These are phyloP conservation scores for Sicyos edulis DNA, from an alignment of 306 rosid species.

Conservation along the genomic window DNA sequence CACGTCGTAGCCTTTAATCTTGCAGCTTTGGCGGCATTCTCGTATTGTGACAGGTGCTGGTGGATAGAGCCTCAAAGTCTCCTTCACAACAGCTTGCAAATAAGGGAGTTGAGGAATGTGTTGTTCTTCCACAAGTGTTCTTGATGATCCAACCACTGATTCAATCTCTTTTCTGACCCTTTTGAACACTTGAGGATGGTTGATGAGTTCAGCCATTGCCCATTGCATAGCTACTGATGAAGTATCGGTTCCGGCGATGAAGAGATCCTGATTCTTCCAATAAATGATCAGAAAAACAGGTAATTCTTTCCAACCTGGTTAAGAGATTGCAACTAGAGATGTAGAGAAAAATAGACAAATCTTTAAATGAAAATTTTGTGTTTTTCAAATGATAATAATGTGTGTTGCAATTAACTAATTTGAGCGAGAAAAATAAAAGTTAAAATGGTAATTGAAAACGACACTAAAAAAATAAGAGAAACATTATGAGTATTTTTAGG, in stretches of 20 bases:
- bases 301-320: too few species aligned
- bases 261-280: constrained; percentile 34
- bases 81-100: constrained; percentile 46
- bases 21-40: constrained; percentile 31
- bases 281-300: not conserved
- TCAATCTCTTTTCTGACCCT: constrained; percentile 40
- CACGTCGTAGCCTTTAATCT: constrained; percentile 29
- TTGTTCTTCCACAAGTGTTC: constrained; percentile 37
- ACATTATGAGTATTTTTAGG: too few species aligned
- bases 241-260: constrained; percentile 59
- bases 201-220: constrained; percentile 51
- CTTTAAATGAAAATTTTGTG: too few species aligned
- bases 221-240: constrained; percentile 49
- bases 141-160: constrained; percentile 31
- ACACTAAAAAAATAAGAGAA: too few species aligned
- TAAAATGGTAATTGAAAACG: too few species aligned
- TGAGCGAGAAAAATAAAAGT: too few species aligned
- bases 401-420: too few species aligned
- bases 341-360: too few species aligned
- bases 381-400: too few species aligned
- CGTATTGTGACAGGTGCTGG: constrained; percentile 35
- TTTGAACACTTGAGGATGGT: constrained; percentile 35
- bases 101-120: constrained; percentile 43
- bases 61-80: constrained; percentile 47
- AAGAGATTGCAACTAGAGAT: too few species aligned